A percentile compares a stretch with the other conserved stretches of the same genome.
Evolutionary conservation across 805 yeast species (phyloP).

Genomic region (Cyberlindnera mycetangii): DNA sequence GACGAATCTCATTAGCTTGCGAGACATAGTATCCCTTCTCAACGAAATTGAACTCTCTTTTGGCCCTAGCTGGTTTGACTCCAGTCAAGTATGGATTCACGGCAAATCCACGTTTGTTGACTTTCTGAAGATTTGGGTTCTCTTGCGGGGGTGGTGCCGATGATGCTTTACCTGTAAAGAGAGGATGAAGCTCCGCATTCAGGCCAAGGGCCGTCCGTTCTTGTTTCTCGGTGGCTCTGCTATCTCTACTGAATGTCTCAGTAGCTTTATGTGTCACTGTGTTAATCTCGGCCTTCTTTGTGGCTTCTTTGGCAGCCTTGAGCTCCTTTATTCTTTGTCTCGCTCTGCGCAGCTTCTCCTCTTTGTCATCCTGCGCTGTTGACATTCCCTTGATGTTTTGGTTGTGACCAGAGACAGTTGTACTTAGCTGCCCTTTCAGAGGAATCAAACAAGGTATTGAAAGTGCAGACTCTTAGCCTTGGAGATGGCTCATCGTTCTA

Average conservation of each 20-base stretch:
- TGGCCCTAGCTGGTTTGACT: conserved; percentile 21
- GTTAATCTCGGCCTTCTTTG: neutral
- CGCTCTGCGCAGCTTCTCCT: conserved; percentile 8
- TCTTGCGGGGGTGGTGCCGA: conserved; percentile 5
- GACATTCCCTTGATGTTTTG: neutral
- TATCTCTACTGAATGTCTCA: neutral
- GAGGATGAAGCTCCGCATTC: conserved; percentile 31
- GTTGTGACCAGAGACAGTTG: neutral
- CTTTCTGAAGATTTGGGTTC: conserved; percentile 26
- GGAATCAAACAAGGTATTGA: no score
- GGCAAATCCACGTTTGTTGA: conserved; percentile 24
- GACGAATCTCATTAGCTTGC: conserved; percentile 41
- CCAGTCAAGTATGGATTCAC: conserved; percentile 36
- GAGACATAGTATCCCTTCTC: conserved; percentile 60
- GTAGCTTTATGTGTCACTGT: no score
- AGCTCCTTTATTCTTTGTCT: conserved; percentile 11
- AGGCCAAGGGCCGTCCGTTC: conserved; percentile 17
- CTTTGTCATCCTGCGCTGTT: conserved; percentile 1
- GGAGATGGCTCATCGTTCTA: no score
- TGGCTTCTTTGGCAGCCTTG: conserved; percentile 4
- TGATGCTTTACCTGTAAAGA: conserved; percentile 23
- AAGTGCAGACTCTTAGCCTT: no score
- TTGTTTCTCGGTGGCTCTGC: neutral
- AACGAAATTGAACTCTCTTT: conserved; percentile 48
- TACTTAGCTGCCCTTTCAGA: no score